Evolutionary conservation across 148 eudicot genomes (phyloP), one percentile per base, ranked within the genome.

Genomic region (Vaccinium darrowii): DNA sequence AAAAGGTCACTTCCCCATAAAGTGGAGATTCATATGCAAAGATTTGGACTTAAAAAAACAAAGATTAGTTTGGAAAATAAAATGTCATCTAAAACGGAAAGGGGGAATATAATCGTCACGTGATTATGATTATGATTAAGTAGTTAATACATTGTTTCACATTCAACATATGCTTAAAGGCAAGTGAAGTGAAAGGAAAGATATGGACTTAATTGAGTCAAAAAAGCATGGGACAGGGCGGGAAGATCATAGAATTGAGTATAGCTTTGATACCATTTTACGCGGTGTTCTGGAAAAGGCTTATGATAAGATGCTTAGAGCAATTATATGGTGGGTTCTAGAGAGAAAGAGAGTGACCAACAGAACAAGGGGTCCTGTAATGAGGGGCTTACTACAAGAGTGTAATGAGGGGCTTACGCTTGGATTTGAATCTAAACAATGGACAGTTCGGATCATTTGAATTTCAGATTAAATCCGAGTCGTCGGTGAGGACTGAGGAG

Each of bases 1-100:
- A 63, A 63, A 39, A 1, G 18, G 43, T 11, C 36, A 11, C 74
- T 69, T 27, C 13, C 74, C 43, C 8, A 13, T 69, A 27, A 30
- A 27, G 74, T 12, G 74, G 74, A 25, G 74, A 69, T 69, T 27
- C 18, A 69, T 69, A 69, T 69, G 74, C 36, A 69, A 69, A 69
- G 36, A 13, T 69, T 69, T 69, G 16, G 74, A 69, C 39, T 69
- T 25, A 10, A 12, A 27, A 27, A 12, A 27, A n/a, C 33, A 1
- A 67, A 25, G 73, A 67, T 67, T 67, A 67, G 69, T 2, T 67
- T 65, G 21, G 19, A 21, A 63, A 63, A 27, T 4, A 69, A 13
- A 27, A 67, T 25, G 73, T 67, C 39, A 67, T 69, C 39, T 4
- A 27, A 12, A 1, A 39, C 39, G 74, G 74, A 69, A 69, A 69